These are phyloP conservation scores for Santalum album DNA, from an alignment of 164 flowering plant species.

Conservation along the genomic window DNA sequence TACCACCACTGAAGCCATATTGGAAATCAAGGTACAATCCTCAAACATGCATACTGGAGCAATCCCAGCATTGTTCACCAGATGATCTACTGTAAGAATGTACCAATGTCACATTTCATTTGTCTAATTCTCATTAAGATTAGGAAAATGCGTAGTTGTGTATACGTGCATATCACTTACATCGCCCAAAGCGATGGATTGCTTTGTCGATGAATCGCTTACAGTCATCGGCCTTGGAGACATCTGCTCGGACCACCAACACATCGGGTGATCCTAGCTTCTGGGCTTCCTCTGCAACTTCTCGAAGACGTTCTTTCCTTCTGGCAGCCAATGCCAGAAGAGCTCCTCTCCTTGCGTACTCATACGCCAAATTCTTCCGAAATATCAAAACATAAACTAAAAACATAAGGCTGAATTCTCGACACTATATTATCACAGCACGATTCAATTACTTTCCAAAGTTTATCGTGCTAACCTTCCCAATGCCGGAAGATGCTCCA, in stretches of 20 bases:
- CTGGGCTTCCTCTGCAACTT: conserved; percentile 33
- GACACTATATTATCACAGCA: too few relatives aligned
- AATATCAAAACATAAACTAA: not conserved
- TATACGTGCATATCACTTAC: conserved; percentile 21
- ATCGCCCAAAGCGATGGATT: conserved; percentile 34
- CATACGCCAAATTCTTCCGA: conserved; percentile 45
- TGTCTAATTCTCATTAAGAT: not conserved
- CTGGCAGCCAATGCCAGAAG: conserved; percentile 42
- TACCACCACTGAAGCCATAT: conserved; percentile 38
- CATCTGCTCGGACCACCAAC: conserved; percentile 36
- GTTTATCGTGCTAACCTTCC: conserved; percentile 12
- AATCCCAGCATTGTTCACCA: conserved; percentile 62
- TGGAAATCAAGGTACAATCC: conserved; percentile 16
- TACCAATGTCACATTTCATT: not conserved
- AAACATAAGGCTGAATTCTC: too few relatives aligned
- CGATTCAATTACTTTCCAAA: too few relatives aligned
- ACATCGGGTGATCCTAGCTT: conserved; percentile 47
- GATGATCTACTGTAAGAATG: conserved; percentile 51
- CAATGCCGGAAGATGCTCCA: conserved; percentile 40
- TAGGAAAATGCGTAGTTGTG: not conserved
- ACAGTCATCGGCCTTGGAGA: conserved; percentile 39
- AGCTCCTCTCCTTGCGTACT: conserved; percentile 57
- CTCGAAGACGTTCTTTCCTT: conserved; percentile 35
- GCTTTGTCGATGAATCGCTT: conserved; percentile 31
- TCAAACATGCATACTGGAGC: conserved; percentile 29